Evolutionary conservation across 2,329 filamentous ascomycete species (phyloP).

Genomic region (Teratosphaeria viscida): DNA sequence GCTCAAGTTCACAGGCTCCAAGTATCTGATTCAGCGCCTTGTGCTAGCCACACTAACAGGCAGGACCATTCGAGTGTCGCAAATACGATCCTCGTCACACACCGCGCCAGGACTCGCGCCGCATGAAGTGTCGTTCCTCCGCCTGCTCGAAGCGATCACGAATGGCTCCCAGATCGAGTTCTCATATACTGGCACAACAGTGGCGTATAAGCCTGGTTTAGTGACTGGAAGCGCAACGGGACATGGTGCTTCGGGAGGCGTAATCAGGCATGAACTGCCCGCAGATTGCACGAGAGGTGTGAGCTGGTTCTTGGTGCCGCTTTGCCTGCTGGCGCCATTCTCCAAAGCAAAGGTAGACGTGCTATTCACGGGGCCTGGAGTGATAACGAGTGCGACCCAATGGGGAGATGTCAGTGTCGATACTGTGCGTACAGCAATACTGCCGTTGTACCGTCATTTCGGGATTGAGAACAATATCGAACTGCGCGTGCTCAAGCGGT

Average conservation of each 20-base stretch:
- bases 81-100: conserved; percentile 79
- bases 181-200: conserved; percentile 86
- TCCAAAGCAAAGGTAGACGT: conserved; percentile 86
- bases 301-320: conserved; percentile 82
- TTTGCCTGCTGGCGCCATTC: conserved; percentile 87
- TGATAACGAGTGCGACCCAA: conserved; percentile 79
- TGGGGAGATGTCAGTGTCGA: conserved; percentile 83
- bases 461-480: conserved; percentile 82
- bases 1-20: conserved; percentile 64
- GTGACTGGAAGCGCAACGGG: conserved; percentile 78
- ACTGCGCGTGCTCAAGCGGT: conserved; percentile 67
- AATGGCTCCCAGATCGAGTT: conserved; percentile 95
- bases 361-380: conserved; percentile 77
- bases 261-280: conserved; percentile 72
- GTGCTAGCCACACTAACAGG: conserved; percentile 87
- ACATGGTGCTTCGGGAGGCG: conserved; percentile 57
- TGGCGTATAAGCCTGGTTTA: conserved; percentile 83
- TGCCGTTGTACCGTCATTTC: conserved; percentile 83
- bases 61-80: conserved; percentile 78
- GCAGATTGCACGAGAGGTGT: conserved; percentile 68
- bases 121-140: conserved; percentile 90
- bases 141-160: conserved; percentile 85
- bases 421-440: conserved; percentile 81
- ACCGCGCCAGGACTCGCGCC: conserved; percentile 81
- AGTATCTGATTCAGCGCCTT: conserved; percentile 71